A percentile compares a stretch with the other conserved stretches of the same genome.
phyloP scores from a whole-genome alignment of 1,284 basidiomycete genomes.

The Ganoderma leucocontextum region DNA sequence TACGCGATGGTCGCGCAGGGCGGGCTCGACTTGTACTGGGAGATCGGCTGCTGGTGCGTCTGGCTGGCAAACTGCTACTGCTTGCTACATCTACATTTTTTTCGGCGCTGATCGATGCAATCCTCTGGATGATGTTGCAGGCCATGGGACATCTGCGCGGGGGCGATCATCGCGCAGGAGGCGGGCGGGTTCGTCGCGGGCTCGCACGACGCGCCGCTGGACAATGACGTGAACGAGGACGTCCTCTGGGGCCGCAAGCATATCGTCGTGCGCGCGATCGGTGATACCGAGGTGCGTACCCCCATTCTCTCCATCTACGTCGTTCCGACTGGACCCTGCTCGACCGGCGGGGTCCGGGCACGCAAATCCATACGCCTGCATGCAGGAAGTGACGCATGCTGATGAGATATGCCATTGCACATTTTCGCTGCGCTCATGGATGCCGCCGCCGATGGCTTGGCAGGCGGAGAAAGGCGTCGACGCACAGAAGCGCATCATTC shows the following conservation, averaged over 20 bases:
- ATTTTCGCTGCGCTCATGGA: not conserved
- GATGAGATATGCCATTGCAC: not conserved
- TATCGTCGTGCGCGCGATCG: slow-evolving; percentile 78
- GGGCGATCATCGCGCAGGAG: slow-evolving; percentile 92
- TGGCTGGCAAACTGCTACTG: too few species aligned
- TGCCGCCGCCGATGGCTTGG: not conserved
- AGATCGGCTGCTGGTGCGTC: slow-evolving; percentile 86
- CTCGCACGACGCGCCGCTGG: slow-evolving; percentile 58
- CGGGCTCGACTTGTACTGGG: slow-evolving; percentile 87
- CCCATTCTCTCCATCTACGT: too few species aligned
- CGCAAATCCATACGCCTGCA: not conserved
- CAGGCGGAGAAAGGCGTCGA: slow-evolving; percentile 72
- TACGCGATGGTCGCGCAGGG: slow-evolving; percentile 87
- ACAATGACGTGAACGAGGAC: slow-evolving; percentile 67
- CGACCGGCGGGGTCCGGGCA: not conserved
- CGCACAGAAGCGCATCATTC: slow-evolving; percentile 82
- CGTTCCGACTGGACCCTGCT: not conserved
- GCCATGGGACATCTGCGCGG: slow-evolving; percentile 95
- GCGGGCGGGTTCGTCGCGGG: slow-evolving; percentile 86
- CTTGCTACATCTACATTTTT: too few species aligned
- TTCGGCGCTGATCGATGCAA: too few species aligned
- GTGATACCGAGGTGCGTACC: slow-evolving; percentile 60
- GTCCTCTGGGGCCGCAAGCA: slow-evolving; percentile 89
- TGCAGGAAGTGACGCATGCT: slow-evolving; percentile 13
- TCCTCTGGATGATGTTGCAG: slow-evolving; percentile 37